A percentile compares a stretch with the other conserved stretches of the same genome.
These are phyloP conservation scores for Orbilia ellipsospora DNA, from an alignment of 2,329 filamentous ascomycete species.

Conservation along the genomic window DNA sequence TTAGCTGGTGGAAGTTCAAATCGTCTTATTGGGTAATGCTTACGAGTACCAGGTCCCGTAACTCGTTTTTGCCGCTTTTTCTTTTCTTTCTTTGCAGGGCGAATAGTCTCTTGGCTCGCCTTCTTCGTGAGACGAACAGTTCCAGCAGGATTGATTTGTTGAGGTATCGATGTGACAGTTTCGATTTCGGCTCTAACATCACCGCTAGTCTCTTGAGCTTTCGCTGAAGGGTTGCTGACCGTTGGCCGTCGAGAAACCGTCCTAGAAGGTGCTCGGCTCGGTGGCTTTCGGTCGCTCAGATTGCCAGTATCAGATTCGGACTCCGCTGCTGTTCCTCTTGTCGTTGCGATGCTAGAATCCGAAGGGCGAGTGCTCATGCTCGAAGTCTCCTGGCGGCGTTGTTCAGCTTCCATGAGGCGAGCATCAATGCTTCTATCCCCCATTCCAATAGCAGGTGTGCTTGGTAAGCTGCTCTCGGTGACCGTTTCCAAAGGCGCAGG, in stretches of 20 bases:
- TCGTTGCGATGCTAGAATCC: conserved; percentile 62
- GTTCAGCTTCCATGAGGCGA: conserved; percentile 61
- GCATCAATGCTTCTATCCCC: conserved; percentile 63
- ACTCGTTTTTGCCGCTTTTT: conserved; percentile 79
- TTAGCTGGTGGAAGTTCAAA: conserved; percentile 42
- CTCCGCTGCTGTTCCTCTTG: conserved; percentile 62
- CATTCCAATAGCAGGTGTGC: conserved; percentile 71
- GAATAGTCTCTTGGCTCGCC: conserved; percentile 93
- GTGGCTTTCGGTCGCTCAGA: conserved; percentile 65
- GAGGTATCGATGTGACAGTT: conserved; percentile 89
- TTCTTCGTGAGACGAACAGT: conserved; percentile 79
- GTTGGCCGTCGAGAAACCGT: conserved; percentile 70
- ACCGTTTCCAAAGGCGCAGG: conserved; percentile 82
- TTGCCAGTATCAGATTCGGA: conserved; percentile 62
- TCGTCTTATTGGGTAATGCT: conserved; percentile 28
- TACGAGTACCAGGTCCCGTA: conserved; percentile 57
- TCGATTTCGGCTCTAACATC: conserved; percentile 99
- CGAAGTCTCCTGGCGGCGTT: conserved; percentile 60
- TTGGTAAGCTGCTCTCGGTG: conserved; percentile 84
- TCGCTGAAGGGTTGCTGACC: conserved; percentile 70
- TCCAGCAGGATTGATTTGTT: conserved; percentile 73
- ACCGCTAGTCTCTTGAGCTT: conserved; percentile 72
- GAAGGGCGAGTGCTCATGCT: conserved; percentile 60
- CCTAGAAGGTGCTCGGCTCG: conserved; percentile 73
- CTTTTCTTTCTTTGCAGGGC: conserved; percentile 87